These are phyloP conservation scores for Botrytis cinerea DNA, from an alignment of 2,329 filamentous ascomycete genomes.

Conservation along the genomic window DNA sequence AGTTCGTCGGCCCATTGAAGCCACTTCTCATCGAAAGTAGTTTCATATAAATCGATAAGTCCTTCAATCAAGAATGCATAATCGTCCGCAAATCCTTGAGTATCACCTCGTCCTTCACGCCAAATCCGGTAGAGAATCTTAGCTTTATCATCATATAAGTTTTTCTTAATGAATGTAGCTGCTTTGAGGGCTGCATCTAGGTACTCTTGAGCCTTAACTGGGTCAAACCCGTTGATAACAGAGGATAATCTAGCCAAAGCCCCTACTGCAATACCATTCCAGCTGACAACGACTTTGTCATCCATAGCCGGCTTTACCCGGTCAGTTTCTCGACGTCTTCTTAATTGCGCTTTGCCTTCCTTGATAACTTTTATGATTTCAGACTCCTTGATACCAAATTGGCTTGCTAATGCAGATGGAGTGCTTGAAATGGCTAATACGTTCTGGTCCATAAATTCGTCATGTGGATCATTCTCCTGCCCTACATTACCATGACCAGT, in stretches of 20 bases:
- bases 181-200: constrained; percentile 66
- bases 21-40: constrained; percentile 74
- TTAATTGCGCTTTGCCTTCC: constrained; percentile 66
- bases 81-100: constrained; percentile 84
- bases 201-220: constrained; percentile 60
- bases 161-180: constrained; percentile 68
- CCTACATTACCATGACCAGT: constrained; percentile 82
- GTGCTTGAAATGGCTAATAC: constrained; percentile 74
- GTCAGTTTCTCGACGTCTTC: constrained; percentile 70
- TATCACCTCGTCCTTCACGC: constrained; percentile 63
- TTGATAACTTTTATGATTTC: constrained; percentile 69
- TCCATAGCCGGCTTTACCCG: constrained; percentile 78
- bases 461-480: constrained; percentile 79
- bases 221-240: constrained; percentile 62
- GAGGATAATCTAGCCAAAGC: constrained; percentile 76
- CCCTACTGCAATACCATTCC: constrained; percentile 87
- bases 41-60: constrained; percentile 79
- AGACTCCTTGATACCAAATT: constrained; percentile 70
- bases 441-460: constrained; percentile 94
- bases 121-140: constrained; percentile 74
- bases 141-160: constrained; percentile 68
- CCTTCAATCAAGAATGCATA: constrained; percentile 88
- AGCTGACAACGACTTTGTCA: constrained; percentile 82
- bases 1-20: constrained; percentile 79
- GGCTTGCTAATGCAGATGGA: constrained; percentile 67